Evolutionary conservation across 2,329 filamentous ascomycete species (phyloP).

Genomic region (Cordyceps farinosa): DNA sequence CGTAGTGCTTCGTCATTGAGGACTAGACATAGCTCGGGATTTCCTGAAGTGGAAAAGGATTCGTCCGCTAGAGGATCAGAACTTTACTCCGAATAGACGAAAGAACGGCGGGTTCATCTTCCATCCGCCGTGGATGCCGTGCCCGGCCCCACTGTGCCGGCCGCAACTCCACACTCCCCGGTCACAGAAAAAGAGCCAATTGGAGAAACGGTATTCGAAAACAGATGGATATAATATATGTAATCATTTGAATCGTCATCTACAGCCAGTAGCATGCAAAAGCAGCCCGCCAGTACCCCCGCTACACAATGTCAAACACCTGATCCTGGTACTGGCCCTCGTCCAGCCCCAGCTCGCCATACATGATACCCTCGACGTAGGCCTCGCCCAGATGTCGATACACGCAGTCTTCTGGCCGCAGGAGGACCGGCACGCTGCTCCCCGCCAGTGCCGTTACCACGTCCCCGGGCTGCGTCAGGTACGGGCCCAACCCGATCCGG

Average conservation of each 20-base stretch:
- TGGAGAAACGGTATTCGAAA: neutral
- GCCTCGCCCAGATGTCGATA: neutral
- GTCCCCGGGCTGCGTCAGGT: neutral
- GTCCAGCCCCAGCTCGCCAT: conserved; percentile 5
- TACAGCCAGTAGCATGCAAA: neutral
- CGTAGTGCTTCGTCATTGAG: too few relatives aligned
- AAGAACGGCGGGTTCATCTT: too few relatives aligned
- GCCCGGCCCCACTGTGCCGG: neutral
- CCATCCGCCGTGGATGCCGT: neutral
- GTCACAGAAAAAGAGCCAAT: neutral
- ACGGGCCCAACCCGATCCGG: conserved; percentile 1
- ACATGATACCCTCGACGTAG: conserved; percentile 2
- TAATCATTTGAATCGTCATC: neutral
- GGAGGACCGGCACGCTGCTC: neutral
- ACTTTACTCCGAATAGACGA: neutral
- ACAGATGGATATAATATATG: neutral
- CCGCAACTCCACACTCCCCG: neutral
- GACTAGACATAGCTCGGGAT: too few relatives aligned
- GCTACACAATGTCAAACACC: neutral
- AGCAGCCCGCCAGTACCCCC: neutral
- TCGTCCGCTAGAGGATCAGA: neutral
- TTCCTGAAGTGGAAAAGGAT: neutral
- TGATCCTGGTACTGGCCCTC: neutral
- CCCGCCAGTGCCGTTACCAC: neutral
- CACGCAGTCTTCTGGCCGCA: neutral